Evolutionary conservation across 768 basidiomycete species (phyloP).

Genomic region (Collybiopsis confluens): DNA sequence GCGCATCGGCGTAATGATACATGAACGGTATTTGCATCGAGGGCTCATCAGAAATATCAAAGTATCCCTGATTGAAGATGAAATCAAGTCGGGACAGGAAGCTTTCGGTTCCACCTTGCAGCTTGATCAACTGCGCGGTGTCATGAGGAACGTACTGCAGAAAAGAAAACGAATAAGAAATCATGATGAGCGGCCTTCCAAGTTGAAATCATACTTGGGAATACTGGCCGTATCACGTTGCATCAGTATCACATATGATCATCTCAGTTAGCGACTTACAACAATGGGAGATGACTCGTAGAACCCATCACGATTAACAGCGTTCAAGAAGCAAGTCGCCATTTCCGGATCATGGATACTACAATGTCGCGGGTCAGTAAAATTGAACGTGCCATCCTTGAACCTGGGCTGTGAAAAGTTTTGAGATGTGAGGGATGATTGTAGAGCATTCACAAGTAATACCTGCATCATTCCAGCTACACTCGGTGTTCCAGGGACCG

Average conservation of each 20-base stretch:
- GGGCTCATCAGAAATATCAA: conserved; percentile 60
- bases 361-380: conserved; percentile 65
- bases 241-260: neutral
- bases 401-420: conserved; percentile 44
- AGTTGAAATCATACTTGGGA: conserved; percentile 42
- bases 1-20: conserved; percentile 64
- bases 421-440: neutral
- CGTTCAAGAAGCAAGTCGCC: conserved; percentile 59
- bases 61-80: conserved; percentile 57
- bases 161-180: neutral
- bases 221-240: conserved; percentile 36
- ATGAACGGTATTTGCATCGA: conserved; percentile 67
- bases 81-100: conserved; percentile 55
- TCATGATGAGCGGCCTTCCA: neutral
- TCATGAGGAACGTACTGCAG: conserved; percentile 60
- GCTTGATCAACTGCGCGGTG: conserved; percentile 53
- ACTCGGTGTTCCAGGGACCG: conserved; percentile 42
- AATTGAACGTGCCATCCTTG: conserved; percentile 55
- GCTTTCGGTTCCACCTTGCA: conserved; percentile 53
- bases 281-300: conserved; percentile 64
- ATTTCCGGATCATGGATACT: conserved; percentile 55
- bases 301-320: conserved; percentile 54
- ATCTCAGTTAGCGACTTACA: conserved; percentile 27
- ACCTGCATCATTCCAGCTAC: conserved; percentile 64
- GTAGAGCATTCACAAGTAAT: neutral